A percentile compares a stretch with the other conserved stretches of the same genome.
Conservation (phyloP, 1,139 yeast genomes). For the Scheffersomyces lignicola region DNA sequence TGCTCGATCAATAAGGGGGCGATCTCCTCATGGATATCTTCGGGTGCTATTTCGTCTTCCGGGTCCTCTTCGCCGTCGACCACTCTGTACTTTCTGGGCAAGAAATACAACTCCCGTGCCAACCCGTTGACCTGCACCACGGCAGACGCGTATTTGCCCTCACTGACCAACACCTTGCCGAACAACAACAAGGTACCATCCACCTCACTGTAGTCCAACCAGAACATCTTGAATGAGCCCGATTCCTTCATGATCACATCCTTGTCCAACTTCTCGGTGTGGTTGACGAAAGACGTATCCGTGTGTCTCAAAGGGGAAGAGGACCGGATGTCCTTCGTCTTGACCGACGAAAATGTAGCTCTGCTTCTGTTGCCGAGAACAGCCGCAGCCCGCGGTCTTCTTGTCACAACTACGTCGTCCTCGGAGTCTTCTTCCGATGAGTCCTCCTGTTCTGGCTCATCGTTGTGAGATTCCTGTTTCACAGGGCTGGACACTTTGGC, state of each 20-base stretch:
- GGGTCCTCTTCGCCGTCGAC: slow-evolving; percentile 42
- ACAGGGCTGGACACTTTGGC: neutral
- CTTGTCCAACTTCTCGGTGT: slow-evolving; percentile 49
- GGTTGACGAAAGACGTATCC: slow-evolving; percentile 20
- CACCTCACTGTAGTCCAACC: slow-evolving; percentile 88
- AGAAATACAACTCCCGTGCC: slow-evolving; percentile 69
- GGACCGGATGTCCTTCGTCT: slow-evolving; percentile 18
- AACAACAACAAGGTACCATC: slow-evolving; percentile 71
- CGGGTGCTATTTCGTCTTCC: slow-evolving; percentile 44
- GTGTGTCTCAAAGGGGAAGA: slow-evolving; percentile 25
- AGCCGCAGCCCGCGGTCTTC: slow-evolving; percentile 42
- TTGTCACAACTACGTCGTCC: slow-evolving; percentile 51
- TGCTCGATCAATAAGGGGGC: slow-evolving; percentile 62
- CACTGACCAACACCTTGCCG: slow-evolving; percentile 71
- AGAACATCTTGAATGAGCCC: slow-evolving; percentile 65
- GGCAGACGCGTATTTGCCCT: slow-evolving; percentile 66
- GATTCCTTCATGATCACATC: slow-evolving; percentile 39
- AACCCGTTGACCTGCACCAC: slow-evolving; percentile 76
- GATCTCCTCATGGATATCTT: slow-evolving; percentile 79
- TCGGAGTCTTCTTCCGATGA: slow-evolving; percentile 40
- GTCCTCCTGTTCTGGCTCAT: slow-evolving; percentile 15
- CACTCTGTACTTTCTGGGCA: slow-evolving; percentile 58
- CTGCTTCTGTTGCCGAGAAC: slow-evolving; percentile 19
- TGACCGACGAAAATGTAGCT: slow-evolving; percentile 25
- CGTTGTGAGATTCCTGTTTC: neutral